Conservation (phyloP, 768 basidiomycete genomes). For the Lenzites betulinus region DNA sequence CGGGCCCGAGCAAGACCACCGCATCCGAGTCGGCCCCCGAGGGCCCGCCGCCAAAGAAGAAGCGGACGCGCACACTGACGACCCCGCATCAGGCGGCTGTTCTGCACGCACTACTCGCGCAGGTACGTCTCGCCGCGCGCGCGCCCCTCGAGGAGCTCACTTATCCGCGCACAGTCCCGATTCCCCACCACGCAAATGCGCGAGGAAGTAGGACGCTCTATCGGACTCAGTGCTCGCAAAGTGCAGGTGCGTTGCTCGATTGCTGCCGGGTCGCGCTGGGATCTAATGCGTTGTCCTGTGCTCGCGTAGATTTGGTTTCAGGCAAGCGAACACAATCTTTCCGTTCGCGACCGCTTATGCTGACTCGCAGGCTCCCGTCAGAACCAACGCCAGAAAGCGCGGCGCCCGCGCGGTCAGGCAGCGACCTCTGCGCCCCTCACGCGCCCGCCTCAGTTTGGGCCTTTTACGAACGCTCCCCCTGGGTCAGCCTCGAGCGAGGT, state of each 20-base stretch:
- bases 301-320: slow-evolving; percentile 89
- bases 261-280: not conserved
- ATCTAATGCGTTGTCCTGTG: slow-evolving; percentile 18
- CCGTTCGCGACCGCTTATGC: slow-evolving; percentile 19
- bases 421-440: slow-evolving; percentile 48
- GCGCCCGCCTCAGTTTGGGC: slow-evolving; percentile 62
- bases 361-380: slow-evolving; percentile 34
- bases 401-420: slow-evolving; percentile 65
- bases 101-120: slow-evolving; percentile 82
- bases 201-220: slow-evolving; percentile 83
- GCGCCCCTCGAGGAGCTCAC: not conserved
- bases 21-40: slow-evolving; percentile 36
- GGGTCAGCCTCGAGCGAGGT: slow-evolving; percentile 19
- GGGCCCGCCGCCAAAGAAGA: slow-evolving; percentile 62
- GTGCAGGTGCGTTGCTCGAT: slow-evolving; percentile 66
- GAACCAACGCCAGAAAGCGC: slow-evolving; percentile 89
- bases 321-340: slow-evolving; percentile 42
- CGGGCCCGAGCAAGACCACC: slow-evolving; percentile 43
- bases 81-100: slow-evolving; percentile 89
- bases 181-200: slow-evolving; percentile 88
- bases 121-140: slow-evolving; percentile 50
- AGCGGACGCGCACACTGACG: slow-evolving; percentile 80
- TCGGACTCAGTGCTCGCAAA: slow-evolving; percentile 88
- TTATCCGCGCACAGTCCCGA: slow-evolving; percentile 57
- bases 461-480: slow-evolving; percentile 51